Evolutionary conservation across 2,329 filamentous ascomycete species (phyloP).

Genomic region (Alternaria longipes): DNA sequence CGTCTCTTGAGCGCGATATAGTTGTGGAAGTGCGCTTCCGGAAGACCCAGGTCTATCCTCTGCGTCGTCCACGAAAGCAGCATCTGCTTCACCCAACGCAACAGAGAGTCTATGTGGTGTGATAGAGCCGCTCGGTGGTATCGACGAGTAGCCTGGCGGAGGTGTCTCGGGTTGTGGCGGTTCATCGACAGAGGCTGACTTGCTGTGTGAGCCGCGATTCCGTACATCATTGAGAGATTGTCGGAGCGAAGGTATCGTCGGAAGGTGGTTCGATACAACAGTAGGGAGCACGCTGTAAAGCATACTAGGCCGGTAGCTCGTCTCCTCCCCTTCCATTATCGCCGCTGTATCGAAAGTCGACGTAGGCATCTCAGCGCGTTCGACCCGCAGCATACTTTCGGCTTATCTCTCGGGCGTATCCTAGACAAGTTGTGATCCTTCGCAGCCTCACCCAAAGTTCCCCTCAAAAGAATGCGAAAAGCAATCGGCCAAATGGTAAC

Average conservation of each 20-base stretch:
- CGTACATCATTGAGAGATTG: constrained; percentile 44
- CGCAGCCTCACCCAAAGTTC: not conserved
- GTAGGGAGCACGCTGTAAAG: constrained; percentile 65
- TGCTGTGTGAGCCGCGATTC: constrained; percentile 26
- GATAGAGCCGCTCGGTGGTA: constrained; percentile 35
- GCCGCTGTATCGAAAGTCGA: constrained; percentile 17
- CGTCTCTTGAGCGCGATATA: constrained; percentile 37
- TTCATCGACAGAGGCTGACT: constrained; percentile 29
- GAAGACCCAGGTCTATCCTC: constrained; percentile 40
- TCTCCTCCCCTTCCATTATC: constrained; percentile 20
- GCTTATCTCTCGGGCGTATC: constrained; percentile 23
- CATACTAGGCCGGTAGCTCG: constrained; percentile 51
- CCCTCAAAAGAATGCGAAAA: not conserved
- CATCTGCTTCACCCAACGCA: constrained; percentile 29
- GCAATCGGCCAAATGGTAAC: not conserved
- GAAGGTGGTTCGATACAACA: constrained; percentile 62
- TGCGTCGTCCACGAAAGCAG: constrained; percentile 34
- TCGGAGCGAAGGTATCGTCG: constrained; percentile 61
- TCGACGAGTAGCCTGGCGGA: constrained; percentile 49
- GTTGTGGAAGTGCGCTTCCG: constrained; percentile 26
- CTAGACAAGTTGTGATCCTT: not conserved
- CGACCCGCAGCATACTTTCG: constrained; percentile 19
- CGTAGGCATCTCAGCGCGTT: constrained; percentile 2
- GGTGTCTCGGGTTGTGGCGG: constrained; percentile 42
- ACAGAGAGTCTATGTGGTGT: constrained; percentile 29